Evolutionary conservation across 1,139 yeast species (phyloP), one percentile per base, ranked within the genome.

Genomic region (Candida sojae): DNA sequence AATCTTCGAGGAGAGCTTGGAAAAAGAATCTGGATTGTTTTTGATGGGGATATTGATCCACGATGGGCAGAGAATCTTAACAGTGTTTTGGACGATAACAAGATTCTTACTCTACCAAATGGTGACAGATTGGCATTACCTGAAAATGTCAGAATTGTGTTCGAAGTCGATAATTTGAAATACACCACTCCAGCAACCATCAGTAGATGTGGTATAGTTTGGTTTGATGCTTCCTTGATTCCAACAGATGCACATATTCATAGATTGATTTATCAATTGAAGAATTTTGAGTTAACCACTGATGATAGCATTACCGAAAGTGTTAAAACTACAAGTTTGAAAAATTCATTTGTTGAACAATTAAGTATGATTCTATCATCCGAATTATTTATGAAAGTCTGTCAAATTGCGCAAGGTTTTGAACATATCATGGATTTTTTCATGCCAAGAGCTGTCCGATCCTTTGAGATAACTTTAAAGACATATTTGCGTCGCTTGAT

Each of bases 31-130:
- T 91, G 97, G 96, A 79, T 93, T 52, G 77, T 92, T 0, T 88
- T 93, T 62, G 97, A 92, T 66, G 96, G 98, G 41, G 97, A 90
- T 57, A 82, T 93, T 39, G 98, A 93, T 61, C 98, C 99, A 0
- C 84, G 82, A 46, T 93, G 97, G 96, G 91, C 91, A 1, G 99
- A 93, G 59, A 88, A 88, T 52, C 71, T 93, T 55, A 93, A 93
- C 65, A 86, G 96, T 70, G 95, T 91, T 10, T 73, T 93, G 31
- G 99, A 93, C 66, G 98, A 93, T 57, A 93, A 91, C 63, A 83
- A 80, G 55, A 58, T 88, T 1, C 68, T 92, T 45, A 91, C 98
- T 0, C 72, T 93, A 13, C 96, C 98, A 0, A 91, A 84, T 61
- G 98, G 98, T 39, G 98, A 93, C 60, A 78, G 97, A 35, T 63